phyloP scores from a whole-genome alignment of 164 flowering plant genomes.

The Nymphaea colorata region DNA sequence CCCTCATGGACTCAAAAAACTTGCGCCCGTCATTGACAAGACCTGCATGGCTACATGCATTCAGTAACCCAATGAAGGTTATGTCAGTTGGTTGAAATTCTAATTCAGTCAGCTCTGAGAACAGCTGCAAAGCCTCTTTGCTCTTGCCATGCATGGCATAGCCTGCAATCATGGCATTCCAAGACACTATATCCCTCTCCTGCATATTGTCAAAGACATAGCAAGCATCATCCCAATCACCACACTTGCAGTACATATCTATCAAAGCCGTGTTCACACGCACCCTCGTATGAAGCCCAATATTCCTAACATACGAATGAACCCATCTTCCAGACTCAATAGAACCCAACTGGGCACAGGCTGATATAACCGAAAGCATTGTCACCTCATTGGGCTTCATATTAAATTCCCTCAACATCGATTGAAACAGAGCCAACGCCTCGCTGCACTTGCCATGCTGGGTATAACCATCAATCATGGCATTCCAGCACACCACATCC shows the following conservation, averaged over 20 bases:
- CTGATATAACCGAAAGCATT: constrained; percentile 46
- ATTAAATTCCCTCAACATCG: constrained; percentile 30
- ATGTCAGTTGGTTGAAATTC: constrained; percentile 43
- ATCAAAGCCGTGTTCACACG: constrained; percentile 55
- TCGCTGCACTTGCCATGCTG: constrained; percentile 47
- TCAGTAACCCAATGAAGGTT: constrained; percentile 58
- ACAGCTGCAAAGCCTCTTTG: constrained; percentile 37
- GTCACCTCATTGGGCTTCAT: constrained; percentile 48
- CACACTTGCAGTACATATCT: constrained; percentile 79
- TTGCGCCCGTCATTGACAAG: constrained; percentile 40
- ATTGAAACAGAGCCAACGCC: constrained; percentile 38
- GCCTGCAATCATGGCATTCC: constrained; percentile 75
- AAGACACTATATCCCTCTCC: constrained; percentile 52
- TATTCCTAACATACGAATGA: constrained; percentile 43
- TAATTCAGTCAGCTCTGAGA: constrained; percentile 27
- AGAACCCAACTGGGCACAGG: constrained; percentile 54
- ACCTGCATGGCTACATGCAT: constrained; percentile 69
- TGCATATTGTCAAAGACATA: constrained; percentile 38
- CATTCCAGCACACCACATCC: constrained; percentile 80
- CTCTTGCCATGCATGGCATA: constrained; percentile 66
- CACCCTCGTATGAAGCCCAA: constrained; percentile 23
- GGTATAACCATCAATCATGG: constrained; percentile 62
- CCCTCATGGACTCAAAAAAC: constrained; percentile 41
- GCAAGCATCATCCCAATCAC: constrained; percentile 68
- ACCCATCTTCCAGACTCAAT: constrained; percentile 63